phyloP scores from a whole-genome alignment of 108 stramenopile species.

The Fistulifera pelliculosa region DNA sequence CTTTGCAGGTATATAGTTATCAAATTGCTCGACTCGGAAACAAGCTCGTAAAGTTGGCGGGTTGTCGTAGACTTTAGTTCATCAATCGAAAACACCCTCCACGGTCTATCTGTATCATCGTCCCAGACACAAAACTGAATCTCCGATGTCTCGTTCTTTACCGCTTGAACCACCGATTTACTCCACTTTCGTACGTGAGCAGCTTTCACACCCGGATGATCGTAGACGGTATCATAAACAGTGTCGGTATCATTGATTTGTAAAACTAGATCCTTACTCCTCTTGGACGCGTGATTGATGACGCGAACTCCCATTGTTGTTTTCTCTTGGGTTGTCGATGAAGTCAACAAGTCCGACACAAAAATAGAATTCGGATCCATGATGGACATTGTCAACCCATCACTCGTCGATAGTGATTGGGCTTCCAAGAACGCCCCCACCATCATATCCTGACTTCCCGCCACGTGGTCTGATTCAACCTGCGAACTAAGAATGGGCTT shows the following conservation, averaged over 20 bases:
- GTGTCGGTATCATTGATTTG: constrained; percentile 15
- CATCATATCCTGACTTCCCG: no score
- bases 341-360: no score
- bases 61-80: constrained; percentile 20
- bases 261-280: constrained; percentile 21
- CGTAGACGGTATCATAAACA: constrained; percentile 20
- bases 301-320: constrained; percentile 16
- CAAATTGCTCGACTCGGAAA: constrained; percentile 13
- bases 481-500: no score
- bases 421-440: no score
- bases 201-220: constrained; percentile 18
- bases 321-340: background rate
- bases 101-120: constrained; percentile 14
- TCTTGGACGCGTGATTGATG: constrained; percentile 8
- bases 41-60: constrained; percentile 13
- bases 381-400: no score
- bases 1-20: constrained; percentile 21
- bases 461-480: background rate
- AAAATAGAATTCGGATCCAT: no score
- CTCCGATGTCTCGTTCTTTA: constrained; percentile 14
- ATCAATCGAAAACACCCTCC: constrained; percentile 12
- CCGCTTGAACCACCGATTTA: constrained; percentile 5
- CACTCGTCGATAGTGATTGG: no score
- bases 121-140: constrained; percentile 24
- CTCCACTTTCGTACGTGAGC: constrained; percentile 31